A percentile compares a stretch with the other conserved stretches of the same genome.
Conservation (phyloP, 1,284 basidiomycete genomes). For the Ganoderma multipileum region DNA sequence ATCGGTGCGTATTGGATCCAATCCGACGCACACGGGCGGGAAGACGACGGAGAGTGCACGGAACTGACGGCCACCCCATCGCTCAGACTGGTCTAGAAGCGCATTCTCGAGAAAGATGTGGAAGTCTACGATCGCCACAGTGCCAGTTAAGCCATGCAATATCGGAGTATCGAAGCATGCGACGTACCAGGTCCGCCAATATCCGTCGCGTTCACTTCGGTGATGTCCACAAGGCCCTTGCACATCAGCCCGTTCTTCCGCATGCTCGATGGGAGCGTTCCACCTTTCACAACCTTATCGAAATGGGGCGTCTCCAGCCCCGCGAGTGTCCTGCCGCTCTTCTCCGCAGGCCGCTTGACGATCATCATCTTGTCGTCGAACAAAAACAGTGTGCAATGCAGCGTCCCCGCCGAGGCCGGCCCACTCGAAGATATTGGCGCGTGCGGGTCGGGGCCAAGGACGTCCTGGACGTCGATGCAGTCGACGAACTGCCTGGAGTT, state of each 20-base stretch:
- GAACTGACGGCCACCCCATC: conserved; percentile 85
- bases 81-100: conserved; percentile 79
- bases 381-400: conserved; percentile 91
- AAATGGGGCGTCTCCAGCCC: conserved; percentile 81
- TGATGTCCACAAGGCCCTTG: conserved; percentile 87
- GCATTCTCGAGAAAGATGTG: conserved; percentile 85
- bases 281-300: conserved; percentile 73
- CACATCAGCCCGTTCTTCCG: conserved; percentile 86
- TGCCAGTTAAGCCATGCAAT: conserved; percentile 2
- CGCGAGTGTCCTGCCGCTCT: conserved; percentile 75
- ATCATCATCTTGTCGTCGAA: conserved; percentile 96
- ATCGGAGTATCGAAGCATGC: conserved; percentile 3
- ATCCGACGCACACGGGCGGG: conserved; percentile 68
- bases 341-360: conserved; percentile 85
- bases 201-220: conserved; percentile 86
- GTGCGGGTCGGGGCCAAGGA: conserved; percentile 53
- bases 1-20: conserved; percentile 69
- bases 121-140: conserved; percentile 62
- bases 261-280: conserved; percentile 61
- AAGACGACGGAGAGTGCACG: conserved; percentile 76
- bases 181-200: conserved; percentile 78
- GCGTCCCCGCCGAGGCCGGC: conserved; percentile 29
- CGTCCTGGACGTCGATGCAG: conserved; percentile 93
- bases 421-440: conserved; percentile 45
- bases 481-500: conserved; percentile 90